Conservation (phyloP, 2,329 filamentous ascomycete genomes). For the Cladobotryum mycophilum region DNA sequence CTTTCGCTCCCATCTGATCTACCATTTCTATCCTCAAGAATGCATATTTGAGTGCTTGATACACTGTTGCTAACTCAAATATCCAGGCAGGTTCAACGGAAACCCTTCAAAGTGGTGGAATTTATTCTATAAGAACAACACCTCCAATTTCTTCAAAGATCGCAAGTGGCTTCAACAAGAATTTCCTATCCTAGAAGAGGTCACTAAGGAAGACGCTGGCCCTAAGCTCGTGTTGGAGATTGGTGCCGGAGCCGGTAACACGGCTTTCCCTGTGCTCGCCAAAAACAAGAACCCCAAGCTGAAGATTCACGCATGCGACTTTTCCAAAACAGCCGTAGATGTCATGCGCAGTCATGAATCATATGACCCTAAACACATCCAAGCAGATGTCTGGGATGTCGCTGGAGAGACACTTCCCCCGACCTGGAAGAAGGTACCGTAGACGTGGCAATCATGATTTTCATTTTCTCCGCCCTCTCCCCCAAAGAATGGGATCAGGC, state of each 20-base stretch:
- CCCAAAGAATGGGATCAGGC: conserved; percentile 80
- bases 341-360: conserved; percentile 77
- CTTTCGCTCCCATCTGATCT: conserved; percentile 71
- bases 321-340: conserved; percentile 89
- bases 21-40: conserved; percentile 13
- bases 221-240: conserved; percentile 75
- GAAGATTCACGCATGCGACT: conserved; percentile 90
- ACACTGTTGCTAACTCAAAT: conserved; percentile 32
- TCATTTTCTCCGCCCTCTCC: conserved; percentile 90
- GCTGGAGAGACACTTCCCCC: conserved; percentile 68
- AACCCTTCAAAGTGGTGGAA: conserved; percentile 98
- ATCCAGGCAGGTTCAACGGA: conserved; percentile 70
- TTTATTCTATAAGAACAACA: conserved; percentile 96
- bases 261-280: conserved; percentile 82
- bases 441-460: conserved; percentile 90
- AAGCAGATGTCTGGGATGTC: conserved; percentile 93
- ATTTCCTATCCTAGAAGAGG: conserved; percentile 77
- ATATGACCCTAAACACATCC: conserved; percentile 66
- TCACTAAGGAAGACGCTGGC: conserved; percentile 66
- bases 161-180: conserved; percentile 96
- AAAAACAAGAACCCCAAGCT: conserved; percentile 77
- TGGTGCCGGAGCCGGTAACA: conserved; percentile 92
- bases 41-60: neutral
- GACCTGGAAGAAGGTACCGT: conserved; percentile 72
- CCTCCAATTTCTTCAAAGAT: conserved; percentile 97